Evolutionary conservation across 352 stramenopile genomes (phyloP), one percentile per base, ranked within the genome.

Genomic region (Phytophthora macrochlamydospora): DNA sequence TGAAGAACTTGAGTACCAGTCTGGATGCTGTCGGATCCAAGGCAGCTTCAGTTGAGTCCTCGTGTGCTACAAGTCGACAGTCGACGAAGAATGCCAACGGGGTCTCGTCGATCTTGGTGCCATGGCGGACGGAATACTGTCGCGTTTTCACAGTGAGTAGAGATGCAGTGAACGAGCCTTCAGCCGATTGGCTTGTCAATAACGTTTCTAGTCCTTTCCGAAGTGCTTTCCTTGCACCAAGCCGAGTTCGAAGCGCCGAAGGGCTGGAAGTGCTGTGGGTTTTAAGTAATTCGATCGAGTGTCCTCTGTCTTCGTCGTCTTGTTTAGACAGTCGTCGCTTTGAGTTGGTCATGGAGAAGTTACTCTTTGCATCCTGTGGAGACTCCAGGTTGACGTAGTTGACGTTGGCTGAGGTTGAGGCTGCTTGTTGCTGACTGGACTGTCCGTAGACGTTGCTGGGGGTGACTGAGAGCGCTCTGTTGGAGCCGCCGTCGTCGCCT

Each of bases 1-100:
- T 68, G 60, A 85, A 91, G 35, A 91, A 51, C 60, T 90, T 89
- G 28, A 91, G 56, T 37, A 73, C 62, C 18, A 83, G 58, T 37
- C 49, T 49, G 8, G 40, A 43, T 24, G 48, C 50, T 31, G 44
- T 24, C 37, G 44, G 11, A 1, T 59, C 51, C 6, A 24, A 56
- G 24, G 8, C 18, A 28, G 29, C 4, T 2, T 67, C 32, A 11
- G 65, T 43, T 4, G 38, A 29, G 4, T 43, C 32, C 6, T 9
- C 45, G 14, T 31, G 40, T 7, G 30, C 8, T 4, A 32, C 32
- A 28, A 64, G 65, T 0, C 54, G 62, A 14, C 78, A 89, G 3
- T 66, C 58, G 29, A 85, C 55, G 45, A 73, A 75, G 48, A 87
- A 79, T 7, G 78, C 80, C 14, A 79, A 55, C 18, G 78, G 53